phyloP scores from a whole-genome alignment of 331 rosid genomes.

The Quercus tomentella region DNA sequence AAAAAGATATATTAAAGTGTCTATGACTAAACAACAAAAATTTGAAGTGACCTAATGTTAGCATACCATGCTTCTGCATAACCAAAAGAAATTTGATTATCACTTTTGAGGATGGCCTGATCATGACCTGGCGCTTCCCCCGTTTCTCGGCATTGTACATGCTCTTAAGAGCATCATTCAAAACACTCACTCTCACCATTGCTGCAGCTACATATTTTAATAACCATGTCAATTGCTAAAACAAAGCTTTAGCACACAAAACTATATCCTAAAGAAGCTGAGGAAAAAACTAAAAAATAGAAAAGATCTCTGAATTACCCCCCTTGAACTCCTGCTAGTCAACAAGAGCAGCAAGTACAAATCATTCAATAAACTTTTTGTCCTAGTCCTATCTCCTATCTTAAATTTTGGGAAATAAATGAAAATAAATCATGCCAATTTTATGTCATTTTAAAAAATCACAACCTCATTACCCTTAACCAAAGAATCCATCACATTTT shows the following conservation, averaged over 20 bases:
- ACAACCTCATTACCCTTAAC: too few species aligned
- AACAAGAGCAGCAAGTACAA: too few species aligned
- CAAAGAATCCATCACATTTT: background rate
- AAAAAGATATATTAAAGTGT: background rate
- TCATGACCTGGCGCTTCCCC: constrained; percentile 49
- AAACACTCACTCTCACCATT: constrained; percentile 49
- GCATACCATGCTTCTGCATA: constrained; percentile 46
- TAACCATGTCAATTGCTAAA: background rate
- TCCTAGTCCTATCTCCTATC: too few species aligned
- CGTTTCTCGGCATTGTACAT: constrained; percentile 51
- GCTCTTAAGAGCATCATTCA: constrained; percentile 56
- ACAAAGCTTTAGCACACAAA: background rate
- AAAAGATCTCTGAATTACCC: background rate
- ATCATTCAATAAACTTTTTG: too few species aligned
- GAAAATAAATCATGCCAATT: too few species aligned
- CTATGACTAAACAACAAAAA: background rate
- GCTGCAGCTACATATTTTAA: background rate
- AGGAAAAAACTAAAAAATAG: background rate
- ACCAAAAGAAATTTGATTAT: constrained; percentile 42
- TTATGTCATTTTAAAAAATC: too few species aligned
- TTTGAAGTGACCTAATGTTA: background rate
- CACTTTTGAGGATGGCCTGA: constrained; percentile 49
- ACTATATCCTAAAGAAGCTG: background rate
- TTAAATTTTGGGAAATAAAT: too few species aligned
- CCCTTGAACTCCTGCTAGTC: too few species aligned